Evolutionary conservation across 495 filamentous ascomycete species (phyloP), one percentile per base, ranked within the genome.

Genomic region (Sabuloglossum arenarium): DNA sequence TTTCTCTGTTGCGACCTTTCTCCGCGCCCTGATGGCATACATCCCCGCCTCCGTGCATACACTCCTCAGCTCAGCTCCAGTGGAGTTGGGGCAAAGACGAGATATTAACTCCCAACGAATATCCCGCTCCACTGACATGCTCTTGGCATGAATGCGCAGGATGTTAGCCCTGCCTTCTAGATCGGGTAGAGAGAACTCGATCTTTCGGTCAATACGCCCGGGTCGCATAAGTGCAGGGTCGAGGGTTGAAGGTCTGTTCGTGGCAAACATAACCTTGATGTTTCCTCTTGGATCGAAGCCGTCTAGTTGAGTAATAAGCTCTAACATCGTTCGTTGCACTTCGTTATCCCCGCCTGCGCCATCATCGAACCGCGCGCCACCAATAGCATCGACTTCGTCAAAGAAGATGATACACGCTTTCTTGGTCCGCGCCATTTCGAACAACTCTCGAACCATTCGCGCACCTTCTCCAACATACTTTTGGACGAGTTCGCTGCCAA

Each of bases 371-470:
- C 91, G 86, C n/a, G 91, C 91, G 59, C 91, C 91, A 64, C 91
- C 91, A 58, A 98, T 84, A 30, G 91, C 91, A 69, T 98, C 91
- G 61, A 98, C 91, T 71, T 98, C 91, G 72, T 98, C 91, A 68
- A 98, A 98, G 82, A 98, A 98, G 70, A 98, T 98, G 66, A 98
- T 98, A 70, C 91, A 98, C 16, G 91, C 91, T 70, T 98, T 98
- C 79, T 98, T 98, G 45, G 91, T 98, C 53, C 91, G 85, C 19
- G 93, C 91, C 91, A 98, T 98, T 71, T 98, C 91, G 70, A 98
- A 98, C 1, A 98, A 77, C 71, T 98, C 91, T 60, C 91, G 83
- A 14, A 98, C 91, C 91, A 98, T 98, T 56, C 91, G 76, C 3
- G 91, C 91, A 64, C 91, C 91, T 67, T 98, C 91, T 63, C 91